Conservation (phyloP, 495 filamentous ascomycete species). For the Pseudotulostoma volvatum region DNA sequence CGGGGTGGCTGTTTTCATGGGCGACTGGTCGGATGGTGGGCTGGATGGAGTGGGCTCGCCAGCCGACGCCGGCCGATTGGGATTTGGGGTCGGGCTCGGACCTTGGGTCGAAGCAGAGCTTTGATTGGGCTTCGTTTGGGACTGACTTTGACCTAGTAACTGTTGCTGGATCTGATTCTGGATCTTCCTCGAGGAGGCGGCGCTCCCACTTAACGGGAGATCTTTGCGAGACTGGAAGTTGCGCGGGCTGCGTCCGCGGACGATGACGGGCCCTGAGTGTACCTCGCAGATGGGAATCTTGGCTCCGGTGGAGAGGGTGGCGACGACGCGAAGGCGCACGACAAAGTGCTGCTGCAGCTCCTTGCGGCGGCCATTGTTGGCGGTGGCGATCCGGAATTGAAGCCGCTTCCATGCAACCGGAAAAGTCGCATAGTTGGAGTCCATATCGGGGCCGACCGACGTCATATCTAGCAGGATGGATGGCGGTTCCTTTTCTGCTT, state of each 20-base stretch:
- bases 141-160: slow-evolving; percentile 22
- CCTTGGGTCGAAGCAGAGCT: slow-evolving; percentile 3
- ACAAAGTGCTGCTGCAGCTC: slow-evolving; percentile 75
- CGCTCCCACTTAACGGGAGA: slow-evolving; percentile 54
- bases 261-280: slow-evolving; percentile 59
- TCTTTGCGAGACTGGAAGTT: slow-evolving; percentile 70
- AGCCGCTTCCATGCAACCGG: slow-evolving; percentile 81
- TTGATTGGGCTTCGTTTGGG: background rate
- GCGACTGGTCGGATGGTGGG: no score
- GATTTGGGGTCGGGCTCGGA: no score
- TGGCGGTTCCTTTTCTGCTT: slow-evolving; percentile 47
- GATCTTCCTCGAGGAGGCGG: slow-evolving; percentile 46
- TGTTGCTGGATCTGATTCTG: slow-evolving; percentile 36
- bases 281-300: slow-evolving; percentile 55
- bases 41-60: no score
- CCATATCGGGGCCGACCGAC: slow-evolving; percentile 56
- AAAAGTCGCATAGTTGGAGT: slow-evolving; percentile 62
- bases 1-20: no score
- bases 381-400: slow-evolving; percentile 85
- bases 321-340: slow-evolving; percentile 55
- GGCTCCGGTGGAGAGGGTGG: slow-evolving; percentile 49
- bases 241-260: slow-evolving; percentile 59
- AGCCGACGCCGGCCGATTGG: no score
- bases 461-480: slow-evolving; percentile 59
- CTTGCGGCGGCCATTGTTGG: slow-evolving; percentile 62